Percentiles rank a stretch among this genome's conserved stretches.
phyloP scores from a whole-genome alignment of 257 asterid genomes.

The Capsicum baccatum region DNA sequence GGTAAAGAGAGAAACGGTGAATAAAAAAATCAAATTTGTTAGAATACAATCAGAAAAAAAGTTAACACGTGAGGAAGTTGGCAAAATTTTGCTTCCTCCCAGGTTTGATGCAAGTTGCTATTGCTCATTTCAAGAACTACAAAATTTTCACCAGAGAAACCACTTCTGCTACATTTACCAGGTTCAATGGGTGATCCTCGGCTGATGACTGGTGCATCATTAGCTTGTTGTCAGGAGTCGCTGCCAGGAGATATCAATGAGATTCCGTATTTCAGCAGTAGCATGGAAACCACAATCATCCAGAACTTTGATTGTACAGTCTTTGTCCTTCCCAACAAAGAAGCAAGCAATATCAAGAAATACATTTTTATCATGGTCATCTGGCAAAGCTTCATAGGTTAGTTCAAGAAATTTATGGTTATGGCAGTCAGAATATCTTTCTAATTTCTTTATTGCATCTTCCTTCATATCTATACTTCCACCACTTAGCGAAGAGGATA shows the following conservation, averaged over 20 bases:
- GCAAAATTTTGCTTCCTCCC: conserved; percentile 34
- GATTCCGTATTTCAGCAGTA: conserved; percentile 29
- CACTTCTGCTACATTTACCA: conserved; percentile 30
- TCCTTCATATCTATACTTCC: conserved; percentile 25
- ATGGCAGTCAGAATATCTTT: conserved; percentile 12
- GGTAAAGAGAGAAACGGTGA: background rate
- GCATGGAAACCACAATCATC: conserved; percentile 31
- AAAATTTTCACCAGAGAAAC: conserved; percentile 27
- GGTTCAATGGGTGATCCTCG: conserved; percentile 23
- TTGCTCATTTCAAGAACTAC: conserved; percentile 34
- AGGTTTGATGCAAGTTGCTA: conserved; percentile 31
- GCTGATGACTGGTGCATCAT: conserved; percentile 29
- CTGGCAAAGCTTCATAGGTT: conserved; percentile 31
- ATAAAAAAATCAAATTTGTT: conserved; percentile 11
- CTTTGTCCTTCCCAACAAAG: conserved; percentile 32
- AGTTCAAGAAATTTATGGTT: conserved; percentile 20
- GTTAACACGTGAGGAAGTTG: background rate
- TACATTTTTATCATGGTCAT: conserved; percentile 27
- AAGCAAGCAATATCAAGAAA: conserved; percentile 35
- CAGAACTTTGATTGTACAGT: conserved; percentile 12
- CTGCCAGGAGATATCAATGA: conserved; percentile 26
- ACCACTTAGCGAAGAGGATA: conserved; percentile 31
- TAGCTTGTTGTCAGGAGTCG: conserved; percentile 31
- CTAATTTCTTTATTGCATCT: conserved; percentile 26
- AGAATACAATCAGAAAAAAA: background rate